phyloP scores from a whole-genome alignment of 1,139 yeast species.

The Arxiozyma slooffiae region DNA sequence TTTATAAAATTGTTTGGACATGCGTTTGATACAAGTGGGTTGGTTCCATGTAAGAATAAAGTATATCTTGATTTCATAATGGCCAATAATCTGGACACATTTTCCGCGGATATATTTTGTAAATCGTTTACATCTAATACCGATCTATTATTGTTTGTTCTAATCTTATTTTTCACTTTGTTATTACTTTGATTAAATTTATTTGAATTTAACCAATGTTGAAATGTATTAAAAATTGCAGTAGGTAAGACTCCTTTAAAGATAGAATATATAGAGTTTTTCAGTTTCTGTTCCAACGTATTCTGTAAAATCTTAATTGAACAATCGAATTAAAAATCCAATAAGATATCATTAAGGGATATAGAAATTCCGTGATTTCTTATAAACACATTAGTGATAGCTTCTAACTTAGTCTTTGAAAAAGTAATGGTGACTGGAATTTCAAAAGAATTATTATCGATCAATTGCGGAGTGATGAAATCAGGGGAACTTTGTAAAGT shows the following conservation, averaged over 20 bases:
- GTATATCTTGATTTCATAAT: conserved; percentile 73
- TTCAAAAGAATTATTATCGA: conserved; percentile 29
- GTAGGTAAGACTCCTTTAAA: conserved; percentile 30
- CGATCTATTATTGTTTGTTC: neutral
- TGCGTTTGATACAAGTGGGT: conserved; percentile 22
- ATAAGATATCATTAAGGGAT: conserved; percentile 30
- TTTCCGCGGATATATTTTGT: conserved; percentile 50
- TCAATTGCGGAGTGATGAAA: conserved; percentile 27
- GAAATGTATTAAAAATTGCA: conserved; percentile 29
- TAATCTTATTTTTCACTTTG: neutral
- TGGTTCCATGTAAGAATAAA: conserved; percentile 52
- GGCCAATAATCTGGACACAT: conserved; percentile 61
- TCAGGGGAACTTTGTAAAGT: conserved; percentile 23
- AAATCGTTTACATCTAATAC: conserved; percentile 24
- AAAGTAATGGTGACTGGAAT: conserved; percentile 31
- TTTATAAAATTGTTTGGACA: conserved; percentile 17
- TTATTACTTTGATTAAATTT: neutral
- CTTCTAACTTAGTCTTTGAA: conserved; percentile 27
- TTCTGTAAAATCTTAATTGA: conserved; percentile 29
- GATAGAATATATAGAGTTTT: conserved; percentile 27
- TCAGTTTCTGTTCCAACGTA: conserved; percentile 29
- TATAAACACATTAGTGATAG: conserved; percentile 29
- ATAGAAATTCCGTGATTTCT: conserved; percentile 29
- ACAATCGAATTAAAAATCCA: conserved; percentile 31
- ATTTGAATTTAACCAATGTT: conserved; percentile 21